phyloP scores from a whole-genome alignment of 257 asterid species.

The Petrea volubilis region DNA sequence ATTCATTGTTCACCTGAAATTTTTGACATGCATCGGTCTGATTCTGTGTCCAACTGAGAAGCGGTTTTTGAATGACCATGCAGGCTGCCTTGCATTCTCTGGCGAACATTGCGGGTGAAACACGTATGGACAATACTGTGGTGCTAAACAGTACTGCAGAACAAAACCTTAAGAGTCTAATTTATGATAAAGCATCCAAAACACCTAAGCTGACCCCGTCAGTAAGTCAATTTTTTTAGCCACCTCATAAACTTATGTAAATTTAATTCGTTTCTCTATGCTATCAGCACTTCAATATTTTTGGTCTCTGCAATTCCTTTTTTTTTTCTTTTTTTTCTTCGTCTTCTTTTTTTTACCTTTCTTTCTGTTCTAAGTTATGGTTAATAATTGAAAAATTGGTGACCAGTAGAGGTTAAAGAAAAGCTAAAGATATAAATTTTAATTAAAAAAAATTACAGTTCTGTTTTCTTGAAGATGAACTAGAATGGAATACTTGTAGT shows the following conservation, averaged over 20 bases:
- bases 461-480: not conserved
- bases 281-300: not conserved
- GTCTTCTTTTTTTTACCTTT: too few species aligned
- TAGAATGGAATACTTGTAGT: not conserved
- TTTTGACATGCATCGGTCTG: slow-evolving; percentile 12
- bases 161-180: slow-evolving; percentile 65
- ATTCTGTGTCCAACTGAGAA: slow-evolving; percentile 12
- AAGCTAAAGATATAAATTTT: not conserved
- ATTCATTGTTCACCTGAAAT: not conserved
- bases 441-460: not conserved
- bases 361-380: not conserved
- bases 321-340: not conserved
- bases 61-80: slow-evolving; percentile 21
- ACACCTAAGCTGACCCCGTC: slow-evolving; percentile 86
- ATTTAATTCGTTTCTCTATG: not conserved
- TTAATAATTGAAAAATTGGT: not conserved
- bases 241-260: not conserved
- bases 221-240: slow-evolving; percentile 45
- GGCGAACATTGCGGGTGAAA: slow-evolving; percentile 82
- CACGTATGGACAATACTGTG: slow-evolving; percentile 48
- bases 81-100: slow-evolving; percentile 97
- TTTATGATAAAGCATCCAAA: slow-evolving; percentile 75
- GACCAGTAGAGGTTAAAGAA: slow-evolving; percentile 18
- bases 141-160: slow-evolving; percentile 68
- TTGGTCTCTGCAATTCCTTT: not conserved